Conservation (phyloP, 2,329 filamentous ascomycete genomes). For the Monosporascus sp. region DNA sequence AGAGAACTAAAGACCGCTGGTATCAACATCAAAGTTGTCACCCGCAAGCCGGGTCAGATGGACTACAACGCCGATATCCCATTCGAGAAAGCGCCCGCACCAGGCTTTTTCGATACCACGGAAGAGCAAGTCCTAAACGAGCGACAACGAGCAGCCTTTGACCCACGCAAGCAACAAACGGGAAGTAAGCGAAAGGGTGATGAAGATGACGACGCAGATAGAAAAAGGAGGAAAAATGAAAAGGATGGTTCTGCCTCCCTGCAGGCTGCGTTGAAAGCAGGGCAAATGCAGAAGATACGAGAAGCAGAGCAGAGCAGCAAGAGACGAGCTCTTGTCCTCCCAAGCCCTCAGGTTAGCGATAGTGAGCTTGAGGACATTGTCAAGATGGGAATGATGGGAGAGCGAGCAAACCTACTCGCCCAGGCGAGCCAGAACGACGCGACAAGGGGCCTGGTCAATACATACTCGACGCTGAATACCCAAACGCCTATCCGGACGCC, state of each 20-base stretch:
- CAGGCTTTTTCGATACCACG: constrained; percentile 88
- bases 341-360: constrained; percentile 87
- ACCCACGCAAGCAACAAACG: constrained; percentile 86
- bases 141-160: constrained; percentile 74
- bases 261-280: constrained; percentile 86
- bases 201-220: constrained; percentile 71
- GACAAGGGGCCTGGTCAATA: constrained; percentile 78
- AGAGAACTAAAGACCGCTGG: constrained; percentile 95
- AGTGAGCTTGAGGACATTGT: constrained; percentile 94
- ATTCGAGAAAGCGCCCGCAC: constrained; percentile 84
- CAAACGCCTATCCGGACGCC: constrained; percentile 88
- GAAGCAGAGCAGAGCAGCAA: constrained; percentile 98
- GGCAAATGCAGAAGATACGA: constrained; percentile 87
- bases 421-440: constrained; percentile 76
- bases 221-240: constrained; percentile 83
- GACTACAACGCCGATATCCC: constrained; percentile 99
- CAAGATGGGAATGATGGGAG: constrained; percentile 95
- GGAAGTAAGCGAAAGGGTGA: constrained; percentile 92
- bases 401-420: constrained; percentile 72
- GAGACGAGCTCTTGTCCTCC: constrained; percentile 73
- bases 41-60: constrained; percentile 93
- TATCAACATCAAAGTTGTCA: constrained; percentile 94
- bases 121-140: constrained; percentile 82
- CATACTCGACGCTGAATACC: constrained; percentile 76
- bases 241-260: constrained; percentile 63